Evolutionary conservation across 2,329 filamentous ascomycete genomes (phyloP).

Genomic region (Colletotrichum aenigma): DNA sequence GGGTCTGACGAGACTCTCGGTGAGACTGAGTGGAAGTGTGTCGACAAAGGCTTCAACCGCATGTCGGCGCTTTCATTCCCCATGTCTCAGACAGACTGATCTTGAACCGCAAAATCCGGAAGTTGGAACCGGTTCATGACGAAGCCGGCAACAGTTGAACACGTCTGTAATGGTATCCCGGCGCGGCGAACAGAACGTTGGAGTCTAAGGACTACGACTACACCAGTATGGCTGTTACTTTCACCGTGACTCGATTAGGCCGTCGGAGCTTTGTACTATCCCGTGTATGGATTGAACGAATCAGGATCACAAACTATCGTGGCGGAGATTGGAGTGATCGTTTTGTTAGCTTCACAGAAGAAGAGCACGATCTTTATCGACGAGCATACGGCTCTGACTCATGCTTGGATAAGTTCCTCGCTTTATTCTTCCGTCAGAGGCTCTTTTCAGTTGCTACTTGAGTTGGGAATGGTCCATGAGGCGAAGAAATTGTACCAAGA

Average conservation of each 20-base stretch:
- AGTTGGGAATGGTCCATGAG: slow-evolving; percentile 26
- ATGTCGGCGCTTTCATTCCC: slow-evolving; percentile 67
- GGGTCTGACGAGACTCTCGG: slow-evolving; percentile 27
- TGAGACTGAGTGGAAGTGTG: slow-evolving; percentile 18
- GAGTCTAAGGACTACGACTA: slow-evolving; percentile 62
- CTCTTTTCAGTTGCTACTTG: slow-evolving; percentile 30
- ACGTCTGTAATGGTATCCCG: slow-evolving; percentile 54
- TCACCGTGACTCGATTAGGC: slow-evolving; percentile 63
- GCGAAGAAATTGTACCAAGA: slow-evolving; percentile 25
- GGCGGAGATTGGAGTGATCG: slow-evolving; percentile 37
- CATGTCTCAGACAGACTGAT: slow-evolving; percentile 61
- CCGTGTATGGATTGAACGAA: slow-evolving; percentile 64
- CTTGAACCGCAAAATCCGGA: slow-evolving; percentile 60
- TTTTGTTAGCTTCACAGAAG: slow-evolving; percentile 45
- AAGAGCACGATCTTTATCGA: slow-evolving; percentile 48
- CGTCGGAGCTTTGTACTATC: slow-evolving; percentile 64
- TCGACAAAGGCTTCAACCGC: slow-evolving; percentile 45
- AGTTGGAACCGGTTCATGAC: slow-evolving; percentile 49
- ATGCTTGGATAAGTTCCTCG: slow-evolving; percentile 35
- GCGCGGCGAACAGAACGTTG: slow-evolving; percentile 38
- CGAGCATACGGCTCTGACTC: slow-evolving; percentile 36
- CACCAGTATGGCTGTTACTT: slow-evolving; percentile 64
- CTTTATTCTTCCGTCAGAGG: slow-evolving; percentile 33
- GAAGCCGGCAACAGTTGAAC: not conserved
- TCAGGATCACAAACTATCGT: slow-evolving; percentile 42